Conservation (phyloP, 352 stramenopile species). For the Globisporangium echinulatum region DNA sequence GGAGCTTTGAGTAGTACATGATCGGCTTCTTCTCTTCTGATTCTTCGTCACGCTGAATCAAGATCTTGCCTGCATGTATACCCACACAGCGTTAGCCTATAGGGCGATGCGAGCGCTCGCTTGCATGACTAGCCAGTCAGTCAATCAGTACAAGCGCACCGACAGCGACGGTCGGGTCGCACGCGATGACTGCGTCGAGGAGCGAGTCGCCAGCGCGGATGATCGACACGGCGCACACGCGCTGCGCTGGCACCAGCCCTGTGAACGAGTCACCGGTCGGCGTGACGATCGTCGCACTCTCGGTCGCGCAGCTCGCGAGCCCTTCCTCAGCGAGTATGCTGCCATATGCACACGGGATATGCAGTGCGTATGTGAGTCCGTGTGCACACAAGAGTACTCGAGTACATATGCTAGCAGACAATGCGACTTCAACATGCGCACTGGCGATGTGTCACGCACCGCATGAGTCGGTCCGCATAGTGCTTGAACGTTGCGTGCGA, state of each 20-base stretch:
- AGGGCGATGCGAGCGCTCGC: too few relatives aligned
- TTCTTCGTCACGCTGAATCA: slow-evolving; percentile 95
- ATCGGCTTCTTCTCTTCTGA: slow-evolving; percentile 79
- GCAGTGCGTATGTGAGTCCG: too few relatives aligned
- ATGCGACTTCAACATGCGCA: too few relatives aligned
- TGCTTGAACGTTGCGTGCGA: slow-evolving; percentile 72
- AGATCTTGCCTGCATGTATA: slow-evolving; percentile 84
- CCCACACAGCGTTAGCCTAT: too few relatives aligned
- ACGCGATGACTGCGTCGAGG: slow-evolving; percentile 86
- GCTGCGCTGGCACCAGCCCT: slow-evolving; percentile 43
- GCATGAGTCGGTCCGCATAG: slow-evolving; percentile 75
- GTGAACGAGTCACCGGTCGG: slow-evolving; percentile 62
- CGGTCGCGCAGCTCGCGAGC: slow-evolving; percentile 51
- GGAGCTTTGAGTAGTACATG: slow-evolving; percentile 95
- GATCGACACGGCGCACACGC: slow-evolving; percentile 91
- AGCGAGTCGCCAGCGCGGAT: slow-evolving; percentile 89
- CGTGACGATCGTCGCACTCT: slow-evolving; percentile 52
- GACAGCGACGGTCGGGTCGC: slow-evolving; percentile 82
- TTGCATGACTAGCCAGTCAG: background rate
- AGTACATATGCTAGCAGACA: too few relatives aligned
- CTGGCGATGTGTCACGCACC: slow-evolving; percentile 18
- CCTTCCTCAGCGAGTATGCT: slow-evolving; percentile 73
- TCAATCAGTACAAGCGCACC: slow-evolving; percentile 18
- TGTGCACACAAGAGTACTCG: too few relatives aligned
- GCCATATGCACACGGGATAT: background rate